phyloP scores from a whole-genome alignment of 441 rosid genomes.

The Adansonia gregorii region DNA sequence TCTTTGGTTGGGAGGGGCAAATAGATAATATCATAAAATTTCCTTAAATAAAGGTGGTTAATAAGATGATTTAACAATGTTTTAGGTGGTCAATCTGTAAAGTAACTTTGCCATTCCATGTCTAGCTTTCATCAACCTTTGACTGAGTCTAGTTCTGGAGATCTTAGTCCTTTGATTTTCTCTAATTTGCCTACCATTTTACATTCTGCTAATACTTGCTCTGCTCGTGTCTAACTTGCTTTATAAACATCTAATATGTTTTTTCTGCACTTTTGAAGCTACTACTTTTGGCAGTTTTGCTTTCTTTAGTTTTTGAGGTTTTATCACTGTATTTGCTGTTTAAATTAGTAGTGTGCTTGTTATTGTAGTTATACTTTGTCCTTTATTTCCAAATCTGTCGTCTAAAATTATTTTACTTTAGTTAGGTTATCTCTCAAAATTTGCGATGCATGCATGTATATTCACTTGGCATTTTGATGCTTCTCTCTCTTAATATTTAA shows the following conservation, averaged over 20 bases:
- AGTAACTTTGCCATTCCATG: not conserved
- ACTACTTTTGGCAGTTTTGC: not conserved
- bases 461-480: not conserved
- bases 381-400: not conserved
- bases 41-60: not conserved
- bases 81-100: not conserved
- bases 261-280: not conserved
- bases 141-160: not conserved
- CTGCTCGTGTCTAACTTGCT: not conserved
- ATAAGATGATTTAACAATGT: not conserved
- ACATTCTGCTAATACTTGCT: constrained; percentile 7
- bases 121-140: constrained; percentile 1
- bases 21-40: not conserved
- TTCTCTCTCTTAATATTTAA: not conserved
- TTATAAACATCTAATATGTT: not conserved
- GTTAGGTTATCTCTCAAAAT: not conserved
- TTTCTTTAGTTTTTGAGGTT: constrained; percentile 12
- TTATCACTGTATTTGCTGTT: constrained; percentile 13
- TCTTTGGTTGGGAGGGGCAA: not conserved
- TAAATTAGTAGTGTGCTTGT: not conserved
- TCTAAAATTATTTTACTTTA: not conserved
- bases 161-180: constrained; percentile 1
- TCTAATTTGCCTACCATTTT: not conserved
- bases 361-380: not conserved
- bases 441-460: not conserved